Evolutionary conservation across 768 basidiomycete species (phyloP), one percentile per base, ranked within the genome.

Genomic region (Suillus alpinus): DNA sequence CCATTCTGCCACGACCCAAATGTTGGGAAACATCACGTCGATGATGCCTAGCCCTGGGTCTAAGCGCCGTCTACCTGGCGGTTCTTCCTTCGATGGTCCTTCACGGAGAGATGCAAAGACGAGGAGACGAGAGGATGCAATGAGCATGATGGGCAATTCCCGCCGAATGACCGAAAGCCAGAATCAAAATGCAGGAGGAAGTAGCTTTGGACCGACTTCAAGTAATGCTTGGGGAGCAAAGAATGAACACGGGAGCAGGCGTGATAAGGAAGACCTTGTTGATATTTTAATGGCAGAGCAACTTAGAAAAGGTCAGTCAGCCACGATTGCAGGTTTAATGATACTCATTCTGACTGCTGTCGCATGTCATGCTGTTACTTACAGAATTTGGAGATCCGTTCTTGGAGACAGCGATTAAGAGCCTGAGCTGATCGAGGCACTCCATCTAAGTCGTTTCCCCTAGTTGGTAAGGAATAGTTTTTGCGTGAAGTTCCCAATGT

Each of bases 181-280:
- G 36, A 43, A 23, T 55, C 46, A 59, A n/a, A 65, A 63, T 51
- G 20, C 51, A 20, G 50, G 12, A 10, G 65, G 63, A 31, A 49
- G 61, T 14, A 29, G 23, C 34, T 18, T 37, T n/a, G 67, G 62
- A n/a, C 49, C 57, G 36, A 40, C 64, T 34, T 65, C 65, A 56
- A 50, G 63, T 52, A 68, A 60, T 59, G 40, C 71, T 10, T 62
- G 65, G 49, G 65, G 71, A 61, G 68, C 70, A 32, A 72, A 68
- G 55, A 72, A 73, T 43, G 79, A 81, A 41, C 71, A 72, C 37
- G 71, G 73, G 20, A 73, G 71, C n/a, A 82, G 79, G 68, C 73
- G 81, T 59, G 83, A 86, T 57, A 85, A 83, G 63, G 83, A 84
- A 46, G 84, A 86, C 20, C 73, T 86, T 56, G 73, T 85, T 56